phyloP scores from a whole-genome alignment of 495 filamentous ascomycete species.

The Parachaetomium inaequale region DNA sequence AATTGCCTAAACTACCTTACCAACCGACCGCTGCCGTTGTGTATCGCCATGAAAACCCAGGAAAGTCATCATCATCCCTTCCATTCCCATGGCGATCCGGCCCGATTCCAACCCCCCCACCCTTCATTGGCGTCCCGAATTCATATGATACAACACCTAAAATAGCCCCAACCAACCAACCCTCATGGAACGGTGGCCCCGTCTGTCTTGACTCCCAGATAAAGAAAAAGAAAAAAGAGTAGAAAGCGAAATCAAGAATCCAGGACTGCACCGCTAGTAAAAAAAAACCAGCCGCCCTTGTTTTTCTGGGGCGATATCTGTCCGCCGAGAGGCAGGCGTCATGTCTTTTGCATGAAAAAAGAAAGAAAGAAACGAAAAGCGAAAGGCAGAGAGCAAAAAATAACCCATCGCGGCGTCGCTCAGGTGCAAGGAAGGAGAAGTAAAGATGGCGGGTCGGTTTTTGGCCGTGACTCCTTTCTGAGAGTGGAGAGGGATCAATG shows the following conservation, averaged over 20 bases:
- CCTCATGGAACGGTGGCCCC: neutral
- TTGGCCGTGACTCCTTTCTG: neutral
- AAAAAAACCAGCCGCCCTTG: neutral
- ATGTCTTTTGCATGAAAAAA: neutral
- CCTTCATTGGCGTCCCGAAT: neutral
- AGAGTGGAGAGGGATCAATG: neutral
- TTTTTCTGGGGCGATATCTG: neutral
- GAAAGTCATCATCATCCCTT: neutral
- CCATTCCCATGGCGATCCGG: neutral
- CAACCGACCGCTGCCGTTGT: neutral
- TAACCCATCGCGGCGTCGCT: neutral
- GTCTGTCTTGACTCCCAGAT: slow-evolving; percentile 4
- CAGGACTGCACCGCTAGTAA: neutral
- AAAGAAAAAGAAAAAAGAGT: neutral
- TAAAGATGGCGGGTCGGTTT: neutral
- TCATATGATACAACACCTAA: slow-evolving; percentile 4
- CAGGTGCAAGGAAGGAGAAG: neutral
- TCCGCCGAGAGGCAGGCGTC: slow-evolving; percentile 1
- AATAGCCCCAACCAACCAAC: slow-evolving; percentile 2
- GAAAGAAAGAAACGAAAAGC: neutral
- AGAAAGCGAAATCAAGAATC: neutral
- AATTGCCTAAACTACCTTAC: neutral
- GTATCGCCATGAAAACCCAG: neutral
- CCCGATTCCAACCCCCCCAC: neutral
- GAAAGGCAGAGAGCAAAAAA: neutral